Base-by-base conservation (phyloP, 2,329 filamentous ascomycete species). In the Apiospora saccharicola region DNA sequence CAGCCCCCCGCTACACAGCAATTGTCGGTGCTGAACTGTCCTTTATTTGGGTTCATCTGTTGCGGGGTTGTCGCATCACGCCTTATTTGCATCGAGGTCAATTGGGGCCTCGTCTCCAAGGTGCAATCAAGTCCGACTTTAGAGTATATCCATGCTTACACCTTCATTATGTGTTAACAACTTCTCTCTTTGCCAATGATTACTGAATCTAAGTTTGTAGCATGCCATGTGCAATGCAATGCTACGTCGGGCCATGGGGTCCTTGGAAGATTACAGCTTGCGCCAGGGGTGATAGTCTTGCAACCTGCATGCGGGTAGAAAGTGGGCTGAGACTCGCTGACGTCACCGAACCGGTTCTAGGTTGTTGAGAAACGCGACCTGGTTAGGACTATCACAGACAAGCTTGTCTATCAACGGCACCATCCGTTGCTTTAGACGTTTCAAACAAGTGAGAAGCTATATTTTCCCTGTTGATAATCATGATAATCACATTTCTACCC, bases 281-380 rank as follows among this genome's bases (percentile, higher is more conserved):
- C 34, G 34, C 10, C 57, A 57, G 19, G 57, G 57, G 49, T 30
- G 57, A 22, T 19, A 24, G 30, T n/a, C 57, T n/a, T 41, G 19
- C 34, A 64, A 64, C 13, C 26, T 34, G 53, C 53, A 61, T 19
- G 26, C 14, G 37, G 57, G 13, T 64, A 30, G 57, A 64, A 64
- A 64, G 57, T 41, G 57, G 57, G 57, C 57, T 64, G 57, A 64
- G 57, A 64, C 57, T 41, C 19, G 57, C 34, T 64, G 57, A 64
- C 57, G 57, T 64, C 57, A 64, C 57, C 34, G 19, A 13, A 14
- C 10, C 14, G 34, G n/a, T 41, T 64, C 57, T 64, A 64, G 57
- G 34, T 41, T 64, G 53, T 61, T 37, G 53, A 61, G 53, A 61
- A 34, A 34, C 34, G 53, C 46, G 46, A 8, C 46, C 46, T 49